A percentile compares a stretch with the other conserved stretches of the same genome.
These are phyloP conservation scores for Leptosphaerulina australis DNA, from an alignment of 2,329 filamentous ascomycete genomes.

Conservation along the genomic window DNA sequence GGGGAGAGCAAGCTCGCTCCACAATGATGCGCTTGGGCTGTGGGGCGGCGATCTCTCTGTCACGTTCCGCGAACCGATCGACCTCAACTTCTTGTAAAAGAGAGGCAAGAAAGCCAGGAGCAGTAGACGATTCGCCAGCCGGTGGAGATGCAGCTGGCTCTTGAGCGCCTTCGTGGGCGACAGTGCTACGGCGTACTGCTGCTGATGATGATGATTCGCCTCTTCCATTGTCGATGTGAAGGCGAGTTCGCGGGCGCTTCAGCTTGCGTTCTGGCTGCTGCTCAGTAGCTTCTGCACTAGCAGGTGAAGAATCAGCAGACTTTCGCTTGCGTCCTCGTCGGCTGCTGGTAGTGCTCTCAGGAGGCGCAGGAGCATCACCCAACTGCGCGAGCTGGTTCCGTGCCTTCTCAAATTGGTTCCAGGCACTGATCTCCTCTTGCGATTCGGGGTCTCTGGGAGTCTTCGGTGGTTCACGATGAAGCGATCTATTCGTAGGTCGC, in stretches of 20 bases:
- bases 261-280: conserved; percentile 75
- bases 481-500: conserved; percentile 40
- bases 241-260: conserved; percentile 83
- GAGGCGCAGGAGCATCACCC: conserved; percentile 27
- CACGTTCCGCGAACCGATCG: conserved; percentile 44
- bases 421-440: conserved; percentile 79
- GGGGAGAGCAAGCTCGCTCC: conserved; percentile 50
- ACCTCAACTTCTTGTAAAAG: conserved; percentile 85
- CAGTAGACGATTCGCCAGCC: conserved; percentile 44
- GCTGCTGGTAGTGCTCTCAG: conserved; percentile 30
- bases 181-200: conserved; percentile 37
- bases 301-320: conserved; percentile 74
- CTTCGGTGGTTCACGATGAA: conserved; percentile 48
- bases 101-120: conserved; percentile 83
- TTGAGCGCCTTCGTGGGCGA: conserved; percentile 28
- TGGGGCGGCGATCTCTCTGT: conserved; percentile 45
- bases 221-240: conserved; percentile 61
- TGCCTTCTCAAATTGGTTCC: conserved; percentile 89
- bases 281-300: conserved; percentile 66
- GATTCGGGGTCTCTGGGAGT: conserved; percentile 69
- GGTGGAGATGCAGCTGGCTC: conserved; percentile 27
- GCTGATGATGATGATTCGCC: conserved; percentile 49
- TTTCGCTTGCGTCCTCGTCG: conserved; percentile 74
- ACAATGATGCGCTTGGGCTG: conserved; percentile 51
- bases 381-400: conserved; percentile 61